A percentile compares a stretch with the other conserved stretches of the same genome.
Conservation (phyloP, 768 basidiomycete species). For the Amanita fuliginea region DNA sequence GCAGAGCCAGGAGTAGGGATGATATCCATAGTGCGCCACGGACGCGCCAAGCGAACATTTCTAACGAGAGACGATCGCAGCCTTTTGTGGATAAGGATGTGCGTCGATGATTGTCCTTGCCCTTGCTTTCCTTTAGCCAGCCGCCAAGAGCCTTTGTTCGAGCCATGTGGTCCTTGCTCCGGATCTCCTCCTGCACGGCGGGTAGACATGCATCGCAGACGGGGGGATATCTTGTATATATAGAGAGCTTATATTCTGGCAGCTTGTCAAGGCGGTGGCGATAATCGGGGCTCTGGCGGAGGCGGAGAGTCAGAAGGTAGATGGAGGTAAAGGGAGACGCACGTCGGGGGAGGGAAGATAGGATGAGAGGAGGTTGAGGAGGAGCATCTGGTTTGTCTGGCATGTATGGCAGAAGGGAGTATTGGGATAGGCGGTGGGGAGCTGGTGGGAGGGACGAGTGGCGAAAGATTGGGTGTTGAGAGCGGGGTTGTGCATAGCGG, state of each 20-base stretch:
- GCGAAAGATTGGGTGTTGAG: conserved; percentile 64
- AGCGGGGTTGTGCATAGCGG: conserved; percentile 77
- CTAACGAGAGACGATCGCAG: conserved; percentile 31
- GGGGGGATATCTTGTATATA: conserved; percentile 79
- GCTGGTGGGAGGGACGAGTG: conserved; percentile 41
- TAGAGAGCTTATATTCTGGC: conserved; percentile 60
- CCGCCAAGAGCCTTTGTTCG: conserved; percentile 64
- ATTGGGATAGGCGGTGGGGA: conserved; percentile 50
- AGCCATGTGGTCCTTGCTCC: conserved; percentile 72
- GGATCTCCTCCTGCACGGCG: conserved; percentile 73
- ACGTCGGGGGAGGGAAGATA: conserved; percentile 79
- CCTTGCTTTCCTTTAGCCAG: conserved; percentile 55
- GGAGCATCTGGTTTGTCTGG: conserved; percentile 85
- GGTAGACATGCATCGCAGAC: conserved; percentile 72
- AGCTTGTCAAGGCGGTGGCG: conserved; percentile 47
- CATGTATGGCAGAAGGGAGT: conserved; percentile 79
- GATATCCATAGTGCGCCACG: conserved; percentile 58
- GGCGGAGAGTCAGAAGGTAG: conserved; percentile 5
- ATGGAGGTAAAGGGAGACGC: conserved; percentile 16
- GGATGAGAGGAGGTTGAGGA: conserved; percentile 79
- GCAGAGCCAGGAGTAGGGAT: conserved; percentile 31
- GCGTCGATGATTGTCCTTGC: conserved; percentile 46
- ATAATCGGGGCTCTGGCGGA: conserved; percentile 61
- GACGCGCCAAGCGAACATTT: conserved; percentile 56
- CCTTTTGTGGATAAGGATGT: conserved; percentile 28